Percentiles rank a stretch among this genome's conserved stretches.
These are phyloP conservation scores for Penicillium expansum DNA, from an alignment of 2,329 filamentous ascomycete genomes.

Conservation along the genomic window DNA sequence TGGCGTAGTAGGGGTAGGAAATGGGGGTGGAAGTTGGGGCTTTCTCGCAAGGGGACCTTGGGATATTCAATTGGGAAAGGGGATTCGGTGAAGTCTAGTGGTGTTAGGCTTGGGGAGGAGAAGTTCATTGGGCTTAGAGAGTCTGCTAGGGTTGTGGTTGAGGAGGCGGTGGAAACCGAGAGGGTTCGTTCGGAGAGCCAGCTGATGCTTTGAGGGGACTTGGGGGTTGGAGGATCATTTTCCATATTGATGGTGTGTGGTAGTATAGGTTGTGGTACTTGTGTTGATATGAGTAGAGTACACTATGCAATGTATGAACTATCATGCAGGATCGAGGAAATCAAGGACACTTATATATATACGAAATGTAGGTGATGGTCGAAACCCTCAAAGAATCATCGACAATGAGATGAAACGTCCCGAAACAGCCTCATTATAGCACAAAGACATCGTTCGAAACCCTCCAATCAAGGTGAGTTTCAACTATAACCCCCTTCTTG, in stretches of 20 bases:
- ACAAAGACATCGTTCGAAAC: conserved; percentile 4
- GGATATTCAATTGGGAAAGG: neutral
- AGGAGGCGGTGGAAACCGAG: neutral
- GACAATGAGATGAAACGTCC: conserved; percentile 16
- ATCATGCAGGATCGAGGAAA: neutral
- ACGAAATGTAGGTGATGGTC: conserved; percentile 5
- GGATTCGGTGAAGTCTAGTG: neutral
- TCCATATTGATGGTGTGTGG: neutral
- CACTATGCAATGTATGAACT: neutral
- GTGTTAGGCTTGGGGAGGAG: neutral
- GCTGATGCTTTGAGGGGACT: neutral
- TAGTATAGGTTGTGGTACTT: too few relatives aligned
- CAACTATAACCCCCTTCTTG: neutral
- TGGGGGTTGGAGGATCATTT: neutral
- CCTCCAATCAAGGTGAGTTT: neutral
- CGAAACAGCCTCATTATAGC: conserved; percentile 6
- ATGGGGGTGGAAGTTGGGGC: conserved; percentile 1
- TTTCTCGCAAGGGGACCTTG: neutral
- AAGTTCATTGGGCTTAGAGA: neutral
- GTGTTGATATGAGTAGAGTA: neutral
- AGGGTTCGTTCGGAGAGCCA: conserved; percentile 1
- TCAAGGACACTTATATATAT: conserved; percentile 10
- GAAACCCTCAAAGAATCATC: conserved; percentile 8
- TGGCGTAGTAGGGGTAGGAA: conserved; percentile 25
- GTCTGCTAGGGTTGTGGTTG: neutral